Conservation (phyloP, 306 rosid species). For the Prunus mongolica region DNA sequence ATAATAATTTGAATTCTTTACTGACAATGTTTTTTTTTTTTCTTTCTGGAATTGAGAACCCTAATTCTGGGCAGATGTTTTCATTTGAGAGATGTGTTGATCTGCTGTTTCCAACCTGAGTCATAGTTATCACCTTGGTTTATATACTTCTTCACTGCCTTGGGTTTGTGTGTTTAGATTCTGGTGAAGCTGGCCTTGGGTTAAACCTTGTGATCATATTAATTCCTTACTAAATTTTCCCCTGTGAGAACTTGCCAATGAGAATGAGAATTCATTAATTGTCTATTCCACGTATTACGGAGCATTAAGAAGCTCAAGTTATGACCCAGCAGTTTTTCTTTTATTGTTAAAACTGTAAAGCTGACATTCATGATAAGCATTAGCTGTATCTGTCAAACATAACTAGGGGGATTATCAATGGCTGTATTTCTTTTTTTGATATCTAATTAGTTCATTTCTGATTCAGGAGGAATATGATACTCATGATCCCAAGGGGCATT, state of each 20-base stretch:
- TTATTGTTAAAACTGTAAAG: background rate
- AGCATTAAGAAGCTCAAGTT: background rate
- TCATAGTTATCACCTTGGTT: background rate
- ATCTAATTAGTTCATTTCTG: background rate
- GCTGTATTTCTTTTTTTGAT: background rate
- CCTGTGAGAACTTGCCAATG: background rate
- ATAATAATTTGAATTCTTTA: background rate
- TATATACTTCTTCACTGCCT: background rate
- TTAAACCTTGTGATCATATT: background rate
- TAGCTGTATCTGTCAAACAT: background rate
- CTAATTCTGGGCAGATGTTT: background rate
- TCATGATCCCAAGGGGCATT: constrained; percentile 59
- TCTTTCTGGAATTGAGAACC: too few relatives aligned
- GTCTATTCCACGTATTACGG: background rate
- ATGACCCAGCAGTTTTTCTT: background rate
- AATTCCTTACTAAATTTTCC: background rate
- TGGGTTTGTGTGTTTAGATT: background rate
- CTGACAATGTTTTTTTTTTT: too few relatives aligned
- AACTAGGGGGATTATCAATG: background rate
- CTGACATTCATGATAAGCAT: background rate
- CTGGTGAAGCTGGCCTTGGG: background rate
- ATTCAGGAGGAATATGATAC: constrained; percentile 60
- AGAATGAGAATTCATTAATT: background rate
- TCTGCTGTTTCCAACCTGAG: background rate
- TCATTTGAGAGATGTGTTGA: background rate